Evolutionary conservation across 2,329 filamentous ascomycete genomes (phyloP), one percentile per base, ranked within the genome.

Genomic region (Pestalotiopsis sp.): DNA sequence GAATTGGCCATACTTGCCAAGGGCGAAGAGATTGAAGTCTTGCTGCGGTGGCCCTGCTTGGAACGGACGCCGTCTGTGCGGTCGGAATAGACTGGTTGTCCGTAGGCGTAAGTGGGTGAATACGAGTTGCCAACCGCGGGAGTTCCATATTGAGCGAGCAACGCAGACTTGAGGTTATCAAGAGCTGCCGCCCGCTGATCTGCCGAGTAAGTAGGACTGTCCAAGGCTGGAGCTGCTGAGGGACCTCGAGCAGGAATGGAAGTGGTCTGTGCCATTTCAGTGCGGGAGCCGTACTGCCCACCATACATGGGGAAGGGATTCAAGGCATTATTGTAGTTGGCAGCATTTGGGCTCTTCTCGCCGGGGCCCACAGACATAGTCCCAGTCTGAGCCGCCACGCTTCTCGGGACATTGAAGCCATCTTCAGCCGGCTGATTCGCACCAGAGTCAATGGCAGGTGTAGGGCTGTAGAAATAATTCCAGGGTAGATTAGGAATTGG

Each of bases 401-500:
- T 76, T 68, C 74, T 74, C 13, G 76, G 75, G 67, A 75, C 68
- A 52, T 72, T 74, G 41, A 71, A 68, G 11, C 70, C 71, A 65
- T 69, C 71, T 9, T 69, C 36, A 31, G 60, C 64, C 14, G 72
- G 60, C 39, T 71, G 68, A 49, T 73, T 74, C 17, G 73, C 71
- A 23, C 73, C 71, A 67, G 71, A 72, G 52, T 71, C 74, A 41
- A 65, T 67, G 17, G 75, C 69, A 52, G 74, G 72, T n/a, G 70
- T 72, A 41, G 76, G 75, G 3, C 70, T 72, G 55, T 77, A 79
- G 67, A 87, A 85, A 78, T 85, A 86, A 17, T 80, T 79, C 87
- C 87, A 88, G 2, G 87, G 86, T 45, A 88, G 78, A 62, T 73
- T 81, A 3, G 82, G 82, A 23, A 66, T 59, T 38, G 52, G 31